Base-by-base conservation (phyloP, 495 filamentous ascomycete species). In the Cladorrhinum samala region DNA sequence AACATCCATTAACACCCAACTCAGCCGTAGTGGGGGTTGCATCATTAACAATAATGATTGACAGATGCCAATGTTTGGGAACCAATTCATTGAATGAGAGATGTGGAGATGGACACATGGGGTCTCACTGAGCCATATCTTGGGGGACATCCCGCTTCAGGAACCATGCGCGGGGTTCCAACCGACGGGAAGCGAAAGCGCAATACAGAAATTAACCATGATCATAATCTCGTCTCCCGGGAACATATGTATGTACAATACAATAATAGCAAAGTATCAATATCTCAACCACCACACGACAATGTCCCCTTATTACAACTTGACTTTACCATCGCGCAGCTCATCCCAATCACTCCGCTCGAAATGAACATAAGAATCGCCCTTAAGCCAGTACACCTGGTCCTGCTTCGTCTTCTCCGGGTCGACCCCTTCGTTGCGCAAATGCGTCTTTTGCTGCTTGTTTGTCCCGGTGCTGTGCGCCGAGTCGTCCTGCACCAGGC, bases 391-490 rank as follows among this genome's bases (percentile, higher is more conserved):
- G 66, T 78, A 95, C 33, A 95, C n/a, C 48, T 73, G 71, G 52
- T 92, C 88, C 0, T 48, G 50, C 1, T 74, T 76, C 0, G 83
- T 76, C 39, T 77, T 78, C 3, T 57, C 62, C 0, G 84, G 84
- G 59, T 91, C 79, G 2, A 93, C 88, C 0, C 90, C 91, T 54
- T 92, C 76, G 1, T 66, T 69, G n/a, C 87, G 72, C 52, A 96
- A 65, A 0, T 71, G 65, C 58, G 84, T 78, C 66, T 88, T 96
- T 65, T 91, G 84, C 63, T 93, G 87, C 71, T 96, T 96, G 56
- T 89, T 87, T 55, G 88, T 96, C 0, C 90, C 89, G 8, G 91
- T 96, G 0, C 77, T 71, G 49, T 85, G 77, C 64, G 84, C 78
- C 7, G 62, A 33, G 2, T 58, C 57, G 0, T 75, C 72, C 46